A percentile compares a stretch with the other conserved stretches of the same genome.
These are phyloP conservation scores for Turnera subulata DNA, from an alignment of 345 rosid genomes.

Conservation along the genomic window DNA sequence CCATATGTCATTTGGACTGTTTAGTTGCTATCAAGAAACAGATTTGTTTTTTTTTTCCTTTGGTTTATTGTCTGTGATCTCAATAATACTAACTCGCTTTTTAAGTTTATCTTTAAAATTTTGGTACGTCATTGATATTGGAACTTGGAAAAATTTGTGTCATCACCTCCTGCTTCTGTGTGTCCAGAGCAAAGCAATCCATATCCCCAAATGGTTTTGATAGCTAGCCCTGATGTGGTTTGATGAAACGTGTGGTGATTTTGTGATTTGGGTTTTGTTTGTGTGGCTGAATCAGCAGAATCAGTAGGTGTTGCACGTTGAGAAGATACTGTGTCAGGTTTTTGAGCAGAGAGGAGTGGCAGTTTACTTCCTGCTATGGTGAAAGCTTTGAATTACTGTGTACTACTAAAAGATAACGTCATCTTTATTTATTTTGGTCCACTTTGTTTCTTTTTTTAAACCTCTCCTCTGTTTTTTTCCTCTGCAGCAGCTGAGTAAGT, in stretches of 20 bases:
- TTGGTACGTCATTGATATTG: conserved; percentile 22
- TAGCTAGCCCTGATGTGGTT: background rate
- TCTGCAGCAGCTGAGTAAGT: no score
- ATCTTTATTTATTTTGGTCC: background rate
- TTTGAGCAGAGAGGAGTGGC: conserved; percentile 8
- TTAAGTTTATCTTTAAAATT: conserved; percentile 13
- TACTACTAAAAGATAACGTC: background rate
- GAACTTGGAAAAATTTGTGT: conserved; percentile 20
- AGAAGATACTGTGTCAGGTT: conserved; percentile 14
- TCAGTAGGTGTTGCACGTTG: conserved; percentile 14
- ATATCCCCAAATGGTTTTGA: no score
- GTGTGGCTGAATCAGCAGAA: conserved; percentile 8
- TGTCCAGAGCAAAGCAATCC: conserved; percentile 14
- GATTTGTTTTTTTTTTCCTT: background rate
- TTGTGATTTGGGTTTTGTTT: background rate
- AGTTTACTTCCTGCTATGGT: background rate
- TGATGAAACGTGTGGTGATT: conserved; percentile 20
- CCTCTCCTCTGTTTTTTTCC: no score
- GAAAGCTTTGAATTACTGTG: background rate
- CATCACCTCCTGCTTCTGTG: conserved; percentile 4
- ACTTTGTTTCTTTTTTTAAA: background rate
- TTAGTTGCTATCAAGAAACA: conserved; percentile 6
- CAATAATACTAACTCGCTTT: background rate
- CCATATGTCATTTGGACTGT: conserved; percentile 10
- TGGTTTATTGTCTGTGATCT: no score